Conservation (phyloP, 768 basidiomycete species). For the Pleurotus ostreatus region DNA sequence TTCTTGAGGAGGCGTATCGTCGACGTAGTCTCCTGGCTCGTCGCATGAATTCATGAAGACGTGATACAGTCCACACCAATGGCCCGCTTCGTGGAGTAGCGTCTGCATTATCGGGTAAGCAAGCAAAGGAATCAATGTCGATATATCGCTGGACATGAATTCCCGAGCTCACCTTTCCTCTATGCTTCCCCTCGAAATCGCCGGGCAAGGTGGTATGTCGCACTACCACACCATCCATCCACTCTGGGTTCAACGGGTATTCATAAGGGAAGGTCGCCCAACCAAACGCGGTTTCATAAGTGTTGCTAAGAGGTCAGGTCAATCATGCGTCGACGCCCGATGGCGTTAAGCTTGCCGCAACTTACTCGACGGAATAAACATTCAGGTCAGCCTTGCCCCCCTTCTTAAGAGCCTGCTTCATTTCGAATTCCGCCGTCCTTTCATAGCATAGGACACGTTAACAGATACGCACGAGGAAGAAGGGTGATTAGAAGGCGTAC, state of each 20-base stretch:
- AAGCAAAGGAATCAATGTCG: background rate
- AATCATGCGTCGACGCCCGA: too few relatives aligned
- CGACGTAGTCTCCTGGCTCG: constrained; percentile 1
- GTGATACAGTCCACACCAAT: constrained; percentile 3
- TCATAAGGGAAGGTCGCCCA: constrained; percentile 5
- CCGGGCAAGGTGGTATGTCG: background rate
- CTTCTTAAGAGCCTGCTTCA: constrained; percentile 1
- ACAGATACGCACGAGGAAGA: background rate
- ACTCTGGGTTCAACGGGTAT: background rate
- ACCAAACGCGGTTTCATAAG: background rate
- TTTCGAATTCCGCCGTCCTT: background rate
- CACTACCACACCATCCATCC: constrained; percentile 1
- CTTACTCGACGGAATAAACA: background rate
- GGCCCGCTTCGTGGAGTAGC: background rate
- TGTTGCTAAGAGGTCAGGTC: background rate
- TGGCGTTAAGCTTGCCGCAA: too few relatives aligned
- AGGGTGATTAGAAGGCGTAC: background rate
- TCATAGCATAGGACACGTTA: background rate
- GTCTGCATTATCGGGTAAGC: background rate
- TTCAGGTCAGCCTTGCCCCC: background rate
- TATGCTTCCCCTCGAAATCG: background rate
- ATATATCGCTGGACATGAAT: background rate
- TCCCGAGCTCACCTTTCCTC: background rate
- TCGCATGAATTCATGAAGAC: background rate
- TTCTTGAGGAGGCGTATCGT: constrained; percentile 4